Evolutionary conservation across 805 yeast genomes (phyloP).

Genomic region (Blastobotrys terrestris): DNA sequence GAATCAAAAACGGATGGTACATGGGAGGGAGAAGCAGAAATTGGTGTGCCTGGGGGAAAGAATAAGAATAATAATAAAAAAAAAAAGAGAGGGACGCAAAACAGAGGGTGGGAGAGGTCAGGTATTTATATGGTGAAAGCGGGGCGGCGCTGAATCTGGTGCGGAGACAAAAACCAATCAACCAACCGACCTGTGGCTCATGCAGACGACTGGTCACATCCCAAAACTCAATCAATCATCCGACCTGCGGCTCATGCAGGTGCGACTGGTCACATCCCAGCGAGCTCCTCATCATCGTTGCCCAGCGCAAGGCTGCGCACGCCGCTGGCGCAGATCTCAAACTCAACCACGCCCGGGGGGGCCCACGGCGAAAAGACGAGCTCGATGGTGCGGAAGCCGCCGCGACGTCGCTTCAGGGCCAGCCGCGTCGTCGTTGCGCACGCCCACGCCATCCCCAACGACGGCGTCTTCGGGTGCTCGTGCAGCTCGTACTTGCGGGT

Average conservation of each 20-base stretch:
- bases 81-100: neutral
- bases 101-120: neutral
- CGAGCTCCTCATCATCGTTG: neutral
- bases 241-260: too few relatives aligned
- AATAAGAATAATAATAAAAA: too few relatives aligned
- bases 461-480: neutral
- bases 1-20: neutral
- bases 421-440: constrained; percentile 46
- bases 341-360: constrained; percentile 20
- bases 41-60: neutral
- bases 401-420: constrained; percentile 21
- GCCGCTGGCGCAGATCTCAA: constrained; percentile 19
- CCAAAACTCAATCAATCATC: too few relatives aligned
- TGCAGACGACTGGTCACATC: too few relatives aligned
- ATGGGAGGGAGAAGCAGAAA: neutral
- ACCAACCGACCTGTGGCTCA: too few relatives aligned
- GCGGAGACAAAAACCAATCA: too few relatives aligned
- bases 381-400: constrained; percentile 31
- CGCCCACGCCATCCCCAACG: constrained; percentile 43
- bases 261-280: neutral
- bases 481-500: neutral
- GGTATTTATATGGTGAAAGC: too few relatives aligned
- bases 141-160: too few relatives aligned
- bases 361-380: constrained; percentile 38
- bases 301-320: neutral